These are phyloP conservation scores for Heracleum sosnowskyi DNA, from an alignment of 129 eudicot species.

Conservation along the genomic window DNA sequence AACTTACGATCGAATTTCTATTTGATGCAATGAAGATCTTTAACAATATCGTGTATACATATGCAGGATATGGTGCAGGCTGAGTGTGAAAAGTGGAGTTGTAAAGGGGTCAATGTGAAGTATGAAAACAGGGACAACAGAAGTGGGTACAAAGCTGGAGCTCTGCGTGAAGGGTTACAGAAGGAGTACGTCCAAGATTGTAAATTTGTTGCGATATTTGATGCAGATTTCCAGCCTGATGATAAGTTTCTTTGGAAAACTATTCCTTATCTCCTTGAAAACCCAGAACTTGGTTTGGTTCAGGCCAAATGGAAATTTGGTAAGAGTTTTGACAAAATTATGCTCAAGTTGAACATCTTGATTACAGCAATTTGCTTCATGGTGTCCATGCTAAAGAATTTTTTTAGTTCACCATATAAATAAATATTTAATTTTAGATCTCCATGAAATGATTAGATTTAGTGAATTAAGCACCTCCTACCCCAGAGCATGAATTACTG, in stretches of 20 bases:
- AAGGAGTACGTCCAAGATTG: constrained; percentile 65
- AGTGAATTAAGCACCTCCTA: neutral
- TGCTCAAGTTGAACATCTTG: neutral
- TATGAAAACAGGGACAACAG: constrained; percentile 81
- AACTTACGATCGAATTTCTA: neutral
- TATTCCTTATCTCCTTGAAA: constrained; percentile 61
- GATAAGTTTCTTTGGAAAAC: constrained; percentile 64
- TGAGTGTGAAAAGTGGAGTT: constrained; percentile 63
- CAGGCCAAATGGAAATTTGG: constrained; percentile 95
- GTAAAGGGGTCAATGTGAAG: constrained; percentile 63
- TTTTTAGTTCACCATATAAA: neutral
- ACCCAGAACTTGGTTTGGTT: constrained; percentile 72
- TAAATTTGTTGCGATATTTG: constrained; percentile 67
- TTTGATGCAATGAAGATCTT: neutral
- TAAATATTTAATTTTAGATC: neutral
- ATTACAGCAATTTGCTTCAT: neutral
- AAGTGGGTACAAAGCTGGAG: constrained; percentile 86
- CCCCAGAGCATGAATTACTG: neutral
- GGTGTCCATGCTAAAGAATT: neutral
- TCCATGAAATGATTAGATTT: neutral
- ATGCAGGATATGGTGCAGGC: constrained; percentile 56
- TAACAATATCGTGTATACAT: neutral
- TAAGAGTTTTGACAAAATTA: constrained; percentile 18
- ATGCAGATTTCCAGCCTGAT: constrained; percentile 90
- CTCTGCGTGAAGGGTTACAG: constrained; percentile 66